phyloP scores from a whole-genome alignment of 1,139 yeast species.

The Candida sp. region DNA sequence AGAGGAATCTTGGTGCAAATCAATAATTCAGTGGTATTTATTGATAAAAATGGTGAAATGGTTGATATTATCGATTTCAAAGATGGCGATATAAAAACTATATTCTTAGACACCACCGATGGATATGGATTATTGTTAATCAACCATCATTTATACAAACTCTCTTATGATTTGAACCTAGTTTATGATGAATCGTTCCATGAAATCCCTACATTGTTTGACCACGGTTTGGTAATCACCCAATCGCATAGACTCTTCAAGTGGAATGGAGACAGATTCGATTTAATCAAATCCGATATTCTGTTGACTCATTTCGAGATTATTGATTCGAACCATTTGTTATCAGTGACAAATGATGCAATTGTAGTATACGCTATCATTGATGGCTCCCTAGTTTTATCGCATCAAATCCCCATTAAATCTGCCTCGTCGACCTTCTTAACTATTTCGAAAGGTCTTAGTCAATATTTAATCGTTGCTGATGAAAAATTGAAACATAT shows the following conservation, averaged over 20 bases:
- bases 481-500: slow-evolving; percentile 11
- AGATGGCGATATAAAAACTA: not conserved
- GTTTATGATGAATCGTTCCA: not conserved
- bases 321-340: slow-evolving; percentile 1
- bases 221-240: slow-evolving; percentile 1
- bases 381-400: slow-evolving; percentile 5
- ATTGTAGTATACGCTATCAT: slow-evolving; percentile 3
- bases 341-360: not conserved
- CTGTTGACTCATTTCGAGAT: slow-evolving; percentile 4
- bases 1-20: not conserved
- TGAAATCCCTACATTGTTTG: not conserved
- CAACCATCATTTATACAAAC: not conserved
- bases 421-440: slow-evolving; percentile 6
- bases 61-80: not conserved
- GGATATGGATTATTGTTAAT: not conserved
- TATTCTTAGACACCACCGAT: not conserved
- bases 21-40: not conserved
- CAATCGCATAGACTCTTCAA: not conserved
- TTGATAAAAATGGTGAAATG: not conserved
- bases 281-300: not conserved
- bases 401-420: slow-evolving; percentile 4
- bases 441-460: slow-evolving; percentile 11
- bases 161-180: slow-evolving; percentile 1
- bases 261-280: slow-evolving; percentile 1
- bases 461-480: slow-evolving; percentile 12